phyloP scores from a whole-genome alignment of 164 flowering plant species.

The Vitis rotundifolia region DNA sequence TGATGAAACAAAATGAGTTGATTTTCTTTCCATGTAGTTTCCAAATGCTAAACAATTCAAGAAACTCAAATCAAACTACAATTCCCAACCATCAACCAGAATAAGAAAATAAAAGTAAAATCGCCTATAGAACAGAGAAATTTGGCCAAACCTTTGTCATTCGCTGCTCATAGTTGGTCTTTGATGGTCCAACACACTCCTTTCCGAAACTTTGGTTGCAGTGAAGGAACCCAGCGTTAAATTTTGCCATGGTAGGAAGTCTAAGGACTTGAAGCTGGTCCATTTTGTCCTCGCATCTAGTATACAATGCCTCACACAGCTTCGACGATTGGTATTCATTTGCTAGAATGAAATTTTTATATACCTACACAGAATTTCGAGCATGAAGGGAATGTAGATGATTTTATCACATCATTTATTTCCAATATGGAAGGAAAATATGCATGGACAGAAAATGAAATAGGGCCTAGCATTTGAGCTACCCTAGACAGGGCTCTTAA shows the following conservation, averaged over 20 bases:
- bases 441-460: not conserved
- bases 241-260: slow-evolving; percentile 99
- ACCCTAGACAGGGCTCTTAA: no score
- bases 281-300: slow-evolving; percentile 89
- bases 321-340: slow-evolving; percentile 88
- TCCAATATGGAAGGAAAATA: not conserved
- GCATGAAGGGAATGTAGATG: not conserved
- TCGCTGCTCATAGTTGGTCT: slow-evolving; percentile 73
- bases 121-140: not conserved
- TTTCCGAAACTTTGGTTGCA: slow-evolving; percentile 91
- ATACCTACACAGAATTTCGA: slow-evolving; percentile 42
- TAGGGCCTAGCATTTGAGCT: no score
- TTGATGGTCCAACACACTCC: slow-evolving; percentile 96
- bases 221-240: slow-evolving; percentile 87
- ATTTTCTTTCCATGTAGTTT: no score
- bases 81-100: not conserved
- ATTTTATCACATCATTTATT: not conserved
- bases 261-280: slow-evolving; percentile 93
- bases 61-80: not conserved
- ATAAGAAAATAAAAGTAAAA: not conserved
- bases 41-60: no score
- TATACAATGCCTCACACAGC: slow-evolving; percentile 87
- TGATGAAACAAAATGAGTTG: no score
- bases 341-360: slow-evolving; percentile 65
- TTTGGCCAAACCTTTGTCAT: slow-evolving; percentile 67